These are phyloP conservation scores for Ganoderma sinense DNA, from an alignment of 1,284 basidiomycete genomes.

Conservation along the genomic window DNA sequence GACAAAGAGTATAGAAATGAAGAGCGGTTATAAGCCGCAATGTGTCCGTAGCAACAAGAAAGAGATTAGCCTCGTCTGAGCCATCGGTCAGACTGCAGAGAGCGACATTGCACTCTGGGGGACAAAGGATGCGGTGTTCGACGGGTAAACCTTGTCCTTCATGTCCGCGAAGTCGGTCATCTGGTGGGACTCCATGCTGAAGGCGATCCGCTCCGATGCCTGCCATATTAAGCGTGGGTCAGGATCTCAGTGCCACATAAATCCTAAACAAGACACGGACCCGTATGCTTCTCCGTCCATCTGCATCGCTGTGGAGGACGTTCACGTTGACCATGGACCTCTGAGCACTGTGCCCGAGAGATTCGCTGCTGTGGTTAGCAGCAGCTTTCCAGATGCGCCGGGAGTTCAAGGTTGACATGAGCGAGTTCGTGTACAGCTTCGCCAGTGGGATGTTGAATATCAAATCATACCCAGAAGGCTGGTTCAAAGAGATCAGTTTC, in stretches of 20 bases:
- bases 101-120: not conserved
- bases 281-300: not conserved
- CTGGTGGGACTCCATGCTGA: constrained; percentile 38
- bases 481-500: not conserved
- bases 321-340: not conserved
- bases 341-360: not conserved
- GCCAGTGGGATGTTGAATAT: constrained; percentile 39
- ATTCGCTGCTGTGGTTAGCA: not conserved
- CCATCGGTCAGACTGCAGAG: not conserved
- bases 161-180: constrained; percentile 27
- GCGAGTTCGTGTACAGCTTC: constrained; percentile 43
- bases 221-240: not conserved
- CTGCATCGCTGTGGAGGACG: not conserved
- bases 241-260: not conserved
- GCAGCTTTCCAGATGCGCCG: constrained; percentile 21
- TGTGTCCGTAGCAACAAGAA: not conserved
- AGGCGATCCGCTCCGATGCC: constrained; percentile 32
- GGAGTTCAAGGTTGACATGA: constrained; percentile 40
- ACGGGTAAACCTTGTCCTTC: not conserved
- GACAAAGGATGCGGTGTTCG: not conserved
- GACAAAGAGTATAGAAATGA: not conserved
- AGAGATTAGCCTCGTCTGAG: too few relatives aligned
- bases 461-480: constrained; percentile 33
- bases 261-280: too few relatives aligned
- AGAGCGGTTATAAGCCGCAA: not conserved